Conservation (phyloP, 768 basidiomycete genomes). For the Fibroporia radiculosa region DNA sequence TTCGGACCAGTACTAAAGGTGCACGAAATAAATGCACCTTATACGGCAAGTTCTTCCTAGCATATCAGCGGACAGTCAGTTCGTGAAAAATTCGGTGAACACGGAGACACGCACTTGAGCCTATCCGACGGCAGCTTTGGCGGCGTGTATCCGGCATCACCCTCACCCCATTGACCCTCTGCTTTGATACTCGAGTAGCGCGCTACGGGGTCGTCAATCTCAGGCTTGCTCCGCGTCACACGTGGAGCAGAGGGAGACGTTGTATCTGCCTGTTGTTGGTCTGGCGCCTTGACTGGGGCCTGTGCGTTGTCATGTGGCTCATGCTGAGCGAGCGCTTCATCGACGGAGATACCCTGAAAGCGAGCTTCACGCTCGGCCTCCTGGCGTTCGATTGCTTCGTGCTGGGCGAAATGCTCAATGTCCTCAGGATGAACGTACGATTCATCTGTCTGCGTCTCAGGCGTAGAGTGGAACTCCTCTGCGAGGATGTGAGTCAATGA, state of each 20-base stretch:
- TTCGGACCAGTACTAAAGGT: slow-evolving; percentile 21
- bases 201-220: slow-evolving; percentile 59
- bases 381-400: slow-evolving; percentile 74
- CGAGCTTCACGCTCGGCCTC: slow-evolving; percentile 82
- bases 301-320: slow-evolving; percentile 27
- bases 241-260: slow-evolving; percentile 21
- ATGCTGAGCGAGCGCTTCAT: slow-evolving; percentile 56
- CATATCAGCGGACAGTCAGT: background rate
- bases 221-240: slow-evolving; percentile 54
- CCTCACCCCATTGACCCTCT: slow-evolving; percentile 59
- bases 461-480: slow-evolving; percentile 93
- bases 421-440: slow-evolving; percentile 93
- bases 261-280: slow-evolving; percentile 5
- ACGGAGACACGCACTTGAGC: slow-evolving; percentile 43
- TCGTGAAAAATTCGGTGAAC: background rate
- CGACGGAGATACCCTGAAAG: slow-evolving; percentile 75
- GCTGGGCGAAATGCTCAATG: slow-evolving; percentile 84
- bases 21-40: slow-evolving; percentile 58
- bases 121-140: slow-evolving; percentile 40
- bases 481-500: background rate
- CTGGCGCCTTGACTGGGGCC: slow-evolving; percentile 1
- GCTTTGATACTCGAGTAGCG: slow-evolving; percentile 48
- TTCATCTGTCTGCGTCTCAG: slow-evolving; percentile 95
- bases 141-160: slow-evolving; percentile 19
- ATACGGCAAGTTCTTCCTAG: slow-evolving; percentile 76